Conservation (phyloP, 768 basidiomycete genomes). For the Cystofilobasidium macerans region DNA sequence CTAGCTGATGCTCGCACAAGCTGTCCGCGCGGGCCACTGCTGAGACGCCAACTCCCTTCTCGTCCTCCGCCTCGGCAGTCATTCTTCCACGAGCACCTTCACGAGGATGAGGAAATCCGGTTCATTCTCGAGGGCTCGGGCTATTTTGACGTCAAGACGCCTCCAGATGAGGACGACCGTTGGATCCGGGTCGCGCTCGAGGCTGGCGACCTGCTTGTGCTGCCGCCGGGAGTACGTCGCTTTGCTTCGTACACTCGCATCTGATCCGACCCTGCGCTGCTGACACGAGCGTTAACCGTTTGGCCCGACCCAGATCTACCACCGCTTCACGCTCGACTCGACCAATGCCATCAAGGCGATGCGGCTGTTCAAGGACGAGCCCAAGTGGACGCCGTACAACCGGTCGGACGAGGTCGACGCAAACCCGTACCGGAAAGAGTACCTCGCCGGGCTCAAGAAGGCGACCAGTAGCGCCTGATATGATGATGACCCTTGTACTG, state of each 20-base stretch:
- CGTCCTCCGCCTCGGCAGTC: constrained; percentile 6
- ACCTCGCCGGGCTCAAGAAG: constrained; percentile 7
- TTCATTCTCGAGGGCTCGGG: constrained; percentile 78
- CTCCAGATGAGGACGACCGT: constrained; percentile 42
- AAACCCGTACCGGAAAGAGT: constrained; percentile 15
- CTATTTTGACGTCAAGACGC: constrained; percentile 80
- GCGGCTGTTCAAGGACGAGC: constrained; percentile 86
- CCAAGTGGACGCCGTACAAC: constrained; percentile 54
- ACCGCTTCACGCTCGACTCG: constrained; percentile 67
- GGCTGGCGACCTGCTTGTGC: constrained; percentile 70
- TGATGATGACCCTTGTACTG: no score
- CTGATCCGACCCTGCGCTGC: not conserved
- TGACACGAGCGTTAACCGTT: not conserved
- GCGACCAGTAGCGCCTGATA: no score
- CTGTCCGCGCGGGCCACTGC: not conserved
- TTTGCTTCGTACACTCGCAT: not conserved
- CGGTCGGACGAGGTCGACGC: constrained; percentile 12
- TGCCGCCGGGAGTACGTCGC: constrained; percentile 56
- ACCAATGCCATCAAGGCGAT: constrained; percentile 61
- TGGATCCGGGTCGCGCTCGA: constrained; percentile 74
- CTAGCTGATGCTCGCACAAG: not conserved
- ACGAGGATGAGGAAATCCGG: constrained; percentile 91
- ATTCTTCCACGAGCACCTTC: constrained; percentile 57
- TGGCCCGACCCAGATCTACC: constrained; percentile 15
- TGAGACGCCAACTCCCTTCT: not conserved